Evolutionary conservation across 805 yeast species (phyloP), one percentile per base, ranked within the genome.

Genomic region (Yarrowia sp.): DNA sequence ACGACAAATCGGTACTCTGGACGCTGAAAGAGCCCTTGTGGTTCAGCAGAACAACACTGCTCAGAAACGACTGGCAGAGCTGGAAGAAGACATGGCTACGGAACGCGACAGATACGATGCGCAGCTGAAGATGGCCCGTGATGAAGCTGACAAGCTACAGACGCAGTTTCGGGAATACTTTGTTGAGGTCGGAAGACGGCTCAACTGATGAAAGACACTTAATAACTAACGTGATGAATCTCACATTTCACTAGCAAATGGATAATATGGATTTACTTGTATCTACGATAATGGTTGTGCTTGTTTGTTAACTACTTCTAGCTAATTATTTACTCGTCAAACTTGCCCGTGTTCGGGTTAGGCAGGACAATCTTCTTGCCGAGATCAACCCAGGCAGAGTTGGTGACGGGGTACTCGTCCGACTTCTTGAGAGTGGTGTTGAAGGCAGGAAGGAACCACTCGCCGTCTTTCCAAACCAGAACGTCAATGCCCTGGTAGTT

Each of bases 101-200:
- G 42, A 51, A 12, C 31, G 42, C 2, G 58, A 51, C 7, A 22
- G 42, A 8, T 51, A 51, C 13, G 31, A 24, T 3, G 31, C 58
- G 2, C 42, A 51, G 32, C 8, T 51, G 24, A 51, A 35, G 18
- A 22, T 33, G 36, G 58, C 58, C 16, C 21, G 42, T n/a, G 58
- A 51, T 1, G 58, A 33, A n/a, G 35, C 58, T 2, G 58, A 51
- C 1, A 51, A 51, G 14, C 42, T 51, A 16, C 58, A 51, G 32
- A 51, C 58, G 8, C 58, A 51, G 58, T 51, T 51, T 24, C n/a
- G 58, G 4, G 42, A 51, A 32, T 51, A 51, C 13, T 33, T 51
- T 25, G 58, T 51, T 10, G 58, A 51, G 32, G 32, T 51, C 0
- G 58, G 58, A 10, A 8, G 58, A n/a, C 8, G 58, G 7, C 33